These are phyloP conservation scores for Daedalea quercina DNA, from an alignment of 768 basidiomycete genomes.

Conservation along the genomic window DNA sequence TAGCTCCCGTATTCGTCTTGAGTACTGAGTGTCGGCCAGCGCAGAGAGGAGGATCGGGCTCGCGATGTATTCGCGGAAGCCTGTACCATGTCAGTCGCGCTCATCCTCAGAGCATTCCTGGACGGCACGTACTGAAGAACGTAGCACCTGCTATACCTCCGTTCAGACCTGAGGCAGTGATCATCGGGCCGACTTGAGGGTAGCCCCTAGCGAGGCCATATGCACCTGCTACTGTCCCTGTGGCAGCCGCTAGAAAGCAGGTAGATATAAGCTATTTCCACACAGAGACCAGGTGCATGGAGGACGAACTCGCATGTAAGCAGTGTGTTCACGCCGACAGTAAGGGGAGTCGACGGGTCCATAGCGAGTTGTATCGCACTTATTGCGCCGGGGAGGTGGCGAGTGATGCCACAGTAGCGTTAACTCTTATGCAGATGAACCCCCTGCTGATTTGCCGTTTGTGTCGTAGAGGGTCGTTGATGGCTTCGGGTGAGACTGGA, in stretches of 20 bases:
- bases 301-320: constrained; percentile 79
- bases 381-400: background rate
- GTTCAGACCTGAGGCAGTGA: constrained; percentile 61
- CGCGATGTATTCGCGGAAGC: constrained; percentile 69
- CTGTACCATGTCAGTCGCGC: constrained; percentile 29
- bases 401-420: too few species aligned
- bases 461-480: too few species aligned
- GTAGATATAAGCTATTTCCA: constrained; percentile 21
- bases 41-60: constrained; percentile 50
- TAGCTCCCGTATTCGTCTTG: constrained; percentile 29
- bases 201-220: constrained; percentile 43
- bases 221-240: constrained; percentile 38
- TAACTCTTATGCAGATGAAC: too few species aligned
- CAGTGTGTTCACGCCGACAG: constrained; percentile 50
- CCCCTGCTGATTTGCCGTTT: too few species aligned
- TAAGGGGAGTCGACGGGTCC: constrained; percentile 28
- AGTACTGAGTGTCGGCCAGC: constrained; percentile 42
- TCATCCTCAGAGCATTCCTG: background rate
- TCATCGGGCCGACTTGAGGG: constrained; percentile 39
- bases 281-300: constrained; percentile 9
- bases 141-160: constrained; percentile 62
- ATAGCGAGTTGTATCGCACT: constrained; percentile 8
- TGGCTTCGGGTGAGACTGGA: too few species aligned
- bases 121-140: constrained; percentile 63
- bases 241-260: constrained; percentile 42